Evolutionary conservation across 2,329 filamentous ascomycete species (phyloP).

Genomic region (Cadophora gregata): DNA sequence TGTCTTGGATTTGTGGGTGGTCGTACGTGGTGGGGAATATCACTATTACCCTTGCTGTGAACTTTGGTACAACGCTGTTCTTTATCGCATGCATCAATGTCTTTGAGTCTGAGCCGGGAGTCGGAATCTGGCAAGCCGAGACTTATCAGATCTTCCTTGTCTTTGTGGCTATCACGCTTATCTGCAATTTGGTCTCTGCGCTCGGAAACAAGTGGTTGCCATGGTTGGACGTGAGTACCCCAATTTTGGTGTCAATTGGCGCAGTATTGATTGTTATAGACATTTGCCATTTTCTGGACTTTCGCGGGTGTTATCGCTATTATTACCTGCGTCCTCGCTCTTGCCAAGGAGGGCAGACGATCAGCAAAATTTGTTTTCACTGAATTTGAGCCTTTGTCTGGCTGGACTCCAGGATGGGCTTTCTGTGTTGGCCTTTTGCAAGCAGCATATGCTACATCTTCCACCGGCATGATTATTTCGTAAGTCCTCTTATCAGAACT

Average conservation of each 20-base stretch:
- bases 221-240: constrained; percentile 67
- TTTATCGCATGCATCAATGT: constrained; percentile 61
- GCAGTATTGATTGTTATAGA: constrained; percentile 50
- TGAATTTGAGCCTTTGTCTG: constrained; percentile 71
- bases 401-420: constrained; percentile 74
- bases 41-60: constrained; percentile 76
- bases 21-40: constrained; percentile 78
- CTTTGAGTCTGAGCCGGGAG: constrained; percentile 54
- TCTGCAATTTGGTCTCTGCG: constrained; percentile 57
- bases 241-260: not conserved
- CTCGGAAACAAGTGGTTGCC: constrained; percentile 60
- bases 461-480: constrained; percentile 82
- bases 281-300: constrained; percentile 76
- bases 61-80: constrained; percentile 58
- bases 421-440: constrained; percentile 76
- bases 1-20: constrained; percentile 76
- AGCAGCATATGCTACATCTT: constrained; percentile 75
- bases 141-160: constrained; percentile 54
- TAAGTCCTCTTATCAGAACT: constrained; percentile 49
- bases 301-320: constrained; percentile 73
- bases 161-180: constrained; percentile 55
- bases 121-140: constrained; percentile 52
- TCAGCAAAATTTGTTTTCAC: constrained; percentile 68
- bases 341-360: constrained; percentile 66
- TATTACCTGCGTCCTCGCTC: constrained; percentile 63